Conservation (phyloP, 2,329 filamentous ascomycete genomes). For the Colletotrichum orchidophilum region DNA sequence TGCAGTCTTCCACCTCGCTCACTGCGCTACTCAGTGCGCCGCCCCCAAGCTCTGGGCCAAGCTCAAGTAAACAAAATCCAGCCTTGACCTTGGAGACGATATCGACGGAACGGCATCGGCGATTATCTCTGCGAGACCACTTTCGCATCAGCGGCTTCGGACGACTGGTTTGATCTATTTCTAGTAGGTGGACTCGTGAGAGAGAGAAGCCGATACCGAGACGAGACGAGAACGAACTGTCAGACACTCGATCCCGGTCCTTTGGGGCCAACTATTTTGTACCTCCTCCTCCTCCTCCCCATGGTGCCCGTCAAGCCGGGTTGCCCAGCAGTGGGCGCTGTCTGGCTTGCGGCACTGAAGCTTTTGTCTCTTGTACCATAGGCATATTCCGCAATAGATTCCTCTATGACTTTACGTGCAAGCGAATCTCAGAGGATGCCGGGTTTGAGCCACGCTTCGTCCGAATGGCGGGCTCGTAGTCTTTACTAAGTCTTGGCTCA, state of each 20-base stretch:
- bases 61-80: conserved; percentile 78
- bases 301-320: conserved; percentile 5
- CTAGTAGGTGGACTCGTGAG: background rate
- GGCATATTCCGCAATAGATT: conserved; percentile 36
- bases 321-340: background rate
- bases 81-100: background rate
- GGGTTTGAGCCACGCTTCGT: too few species aligned
- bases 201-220: conserved; percentile 15
- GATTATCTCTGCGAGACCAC: background rate
- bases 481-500: too few species aligned
- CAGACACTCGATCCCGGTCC: background rate
- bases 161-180: conserved; percentile 4
- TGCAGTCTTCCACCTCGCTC: conserved; percentile 97
- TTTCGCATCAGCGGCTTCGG: conserved; percentile 8
- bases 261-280: conserved; percentile 18
- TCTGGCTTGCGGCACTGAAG: conserved; percentile 18
- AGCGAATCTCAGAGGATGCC: too few species aligned
- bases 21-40: conserved; percentile 93
- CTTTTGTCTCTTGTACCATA: conserved; percentile 35
- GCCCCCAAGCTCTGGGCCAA: conserved; percentile 94
- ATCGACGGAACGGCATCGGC: conserved; percentile 4
- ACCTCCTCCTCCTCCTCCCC: background rate
- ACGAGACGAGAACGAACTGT: conserved; percentile 15
- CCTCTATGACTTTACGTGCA: conserved; percentile 26
- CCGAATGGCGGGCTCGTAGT: too few species aligned